phyloP scores from a whole-genome alignment of 176 grass and related monocot species.

The Musa beccarii region DNA sequence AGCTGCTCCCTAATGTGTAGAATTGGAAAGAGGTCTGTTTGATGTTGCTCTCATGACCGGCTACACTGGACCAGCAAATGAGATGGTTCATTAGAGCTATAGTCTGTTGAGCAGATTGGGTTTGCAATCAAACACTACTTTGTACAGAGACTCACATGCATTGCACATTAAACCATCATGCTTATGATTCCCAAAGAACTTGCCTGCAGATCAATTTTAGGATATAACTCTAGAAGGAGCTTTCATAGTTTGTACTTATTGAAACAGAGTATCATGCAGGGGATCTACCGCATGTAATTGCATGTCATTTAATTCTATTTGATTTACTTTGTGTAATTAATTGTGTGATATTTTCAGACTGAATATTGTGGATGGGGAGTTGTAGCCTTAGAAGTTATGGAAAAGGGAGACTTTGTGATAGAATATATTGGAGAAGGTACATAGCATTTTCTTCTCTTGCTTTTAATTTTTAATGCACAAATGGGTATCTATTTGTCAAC shows the following conservation, averaged over 20 bases:
- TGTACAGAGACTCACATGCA: neutral
- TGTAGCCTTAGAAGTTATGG: constrained; percentile 60
- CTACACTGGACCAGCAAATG: too few relatives aligned
- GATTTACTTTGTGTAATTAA: neutral
- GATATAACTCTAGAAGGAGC: neutral
- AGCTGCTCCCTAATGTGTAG: too few relatives aligned
- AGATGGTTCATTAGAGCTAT: too few relatives aligned
- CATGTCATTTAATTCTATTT: neutral
- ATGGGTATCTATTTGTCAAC: neutral
- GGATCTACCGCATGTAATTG: neutral
- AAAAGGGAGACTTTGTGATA: constrained; percentile 93
- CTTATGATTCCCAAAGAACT: neutral
- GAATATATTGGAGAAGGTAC: constrained; percentile 99
- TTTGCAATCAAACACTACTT: neutral
- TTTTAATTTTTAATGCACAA: neutral
- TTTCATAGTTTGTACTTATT: neutral
- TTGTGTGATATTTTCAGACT: constrained; percentile 41
- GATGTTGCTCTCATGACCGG: too few relatives aligned
- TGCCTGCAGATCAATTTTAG: neutral
- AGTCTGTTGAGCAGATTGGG: too few relatives aligned
- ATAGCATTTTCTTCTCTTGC: neutral
- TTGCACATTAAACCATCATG: neutral
- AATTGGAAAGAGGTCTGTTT: too few relatives aligned
- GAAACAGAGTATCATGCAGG: neutral
- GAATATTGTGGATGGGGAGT: constrained; percentile 93